A percentile compares a stretch with the other conserved stretches of the same genome.
Evolutionary conservation across 2,329 filamentous ascomycete species (phyloP).

Genomic region (Aureobasidium sp.): DNA sequence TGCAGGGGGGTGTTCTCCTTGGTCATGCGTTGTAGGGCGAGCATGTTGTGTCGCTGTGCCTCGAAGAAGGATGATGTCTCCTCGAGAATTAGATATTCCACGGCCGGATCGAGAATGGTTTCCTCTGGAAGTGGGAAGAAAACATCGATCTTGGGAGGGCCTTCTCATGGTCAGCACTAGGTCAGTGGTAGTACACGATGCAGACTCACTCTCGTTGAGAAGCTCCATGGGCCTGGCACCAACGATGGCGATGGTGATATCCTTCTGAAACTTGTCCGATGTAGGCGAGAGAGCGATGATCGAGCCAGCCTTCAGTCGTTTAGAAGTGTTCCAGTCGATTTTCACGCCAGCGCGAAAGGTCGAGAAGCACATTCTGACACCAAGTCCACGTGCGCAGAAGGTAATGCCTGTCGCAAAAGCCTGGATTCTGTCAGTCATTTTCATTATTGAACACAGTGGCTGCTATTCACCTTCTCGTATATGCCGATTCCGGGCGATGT

Average conservation of each 20-base stretch:
- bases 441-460: no score
- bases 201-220: constrained; percentile 47
- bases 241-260: constrained; percentile 63
- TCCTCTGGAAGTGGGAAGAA: constrained; percentile 57
- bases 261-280: constrained; percentile 52
- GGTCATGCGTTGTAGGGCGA: constrained; percentile 59
- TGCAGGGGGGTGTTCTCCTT: constrained; percentile 34
- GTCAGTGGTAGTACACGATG: no score
- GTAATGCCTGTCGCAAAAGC: constrained; percentile 59
- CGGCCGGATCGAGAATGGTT: constrained; percentile 57
- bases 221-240: constrained; percentile 57
- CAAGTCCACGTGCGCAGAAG: constrained; percentile 53
- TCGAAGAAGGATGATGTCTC: constrained; percentile 68
- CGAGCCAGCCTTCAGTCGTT: constrained; percentile 46
- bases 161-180: neutral
- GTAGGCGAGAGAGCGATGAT: constrained; percentile 47
- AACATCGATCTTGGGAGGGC: constrained; percentile 63
- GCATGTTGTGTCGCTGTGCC: constrained; percentile 61
- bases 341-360: constrained; percentile 54
- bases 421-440: constrained; percentile 29
- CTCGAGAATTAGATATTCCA: constrained; percentile 72
- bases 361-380: constrained; percentile 63
- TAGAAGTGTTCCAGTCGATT: constrained; percentile 59
- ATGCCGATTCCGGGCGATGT: constrained; percentile 43
- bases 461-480: constrained; percentile 54